These are phyloP conservation scores for Eutrema japonicum DNA, from an alignment of 345 rosid species.

Conservation along the genomic window DNA sequence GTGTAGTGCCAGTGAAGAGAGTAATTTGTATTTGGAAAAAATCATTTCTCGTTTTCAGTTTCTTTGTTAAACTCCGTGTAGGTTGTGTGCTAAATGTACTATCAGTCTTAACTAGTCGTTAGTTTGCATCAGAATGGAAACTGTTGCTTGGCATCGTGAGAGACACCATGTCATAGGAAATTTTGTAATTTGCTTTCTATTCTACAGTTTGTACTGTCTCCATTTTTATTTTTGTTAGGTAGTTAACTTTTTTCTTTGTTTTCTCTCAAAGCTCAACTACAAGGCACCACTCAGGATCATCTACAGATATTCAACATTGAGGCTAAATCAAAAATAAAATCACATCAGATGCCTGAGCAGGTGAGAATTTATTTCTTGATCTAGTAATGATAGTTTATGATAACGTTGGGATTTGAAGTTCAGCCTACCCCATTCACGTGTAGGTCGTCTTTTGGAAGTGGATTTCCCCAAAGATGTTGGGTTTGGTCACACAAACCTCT, in stretches of 20 bases:
- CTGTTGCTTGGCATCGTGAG: too few species aligned
- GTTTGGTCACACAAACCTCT: constrained; percentile 87
- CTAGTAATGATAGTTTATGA: neutral
- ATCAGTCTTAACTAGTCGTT: too few species aligned
- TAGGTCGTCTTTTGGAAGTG: constrained; percentile 99
- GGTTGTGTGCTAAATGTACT: too few species aligned
- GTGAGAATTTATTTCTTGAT: constrained; percentile 45
- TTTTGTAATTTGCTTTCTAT: too few species aligned
- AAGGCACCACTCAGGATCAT: constrained; percentile 98
- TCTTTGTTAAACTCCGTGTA: too few species aligned
- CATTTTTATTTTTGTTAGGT: neutral
- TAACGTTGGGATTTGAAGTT: too few species aligned
- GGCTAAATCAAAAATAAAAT: constrained; percentile 91
- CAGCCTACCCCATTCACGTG: neutral
- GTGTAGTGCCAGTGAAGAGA: too few species aligned
- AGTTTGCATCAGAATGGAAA: too few species aligned
- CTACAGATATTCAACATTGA: constrained; percentile 98
- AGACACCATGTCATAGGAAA: too few species aligned
- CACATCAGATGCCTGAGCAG: constrained; percentile 99
- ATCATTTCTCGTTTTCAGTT: too few species aligned
- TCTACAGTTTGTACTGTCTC: too few species aligned
- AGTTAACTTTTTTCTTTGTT: constrained; percentile 26
- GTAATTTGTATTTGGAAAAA: too few species aligned
- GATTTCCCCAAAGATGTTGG: constrained; percentile 92
- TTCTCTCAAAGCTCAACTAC: constrained; percentile 76